Percentiles rank a stretch among this genome's conserved stretches.
Evolutionary conservation across 805 yeast species (phyloP).

Genomic region (Schizosaccharomyces octosporus): DNA sequence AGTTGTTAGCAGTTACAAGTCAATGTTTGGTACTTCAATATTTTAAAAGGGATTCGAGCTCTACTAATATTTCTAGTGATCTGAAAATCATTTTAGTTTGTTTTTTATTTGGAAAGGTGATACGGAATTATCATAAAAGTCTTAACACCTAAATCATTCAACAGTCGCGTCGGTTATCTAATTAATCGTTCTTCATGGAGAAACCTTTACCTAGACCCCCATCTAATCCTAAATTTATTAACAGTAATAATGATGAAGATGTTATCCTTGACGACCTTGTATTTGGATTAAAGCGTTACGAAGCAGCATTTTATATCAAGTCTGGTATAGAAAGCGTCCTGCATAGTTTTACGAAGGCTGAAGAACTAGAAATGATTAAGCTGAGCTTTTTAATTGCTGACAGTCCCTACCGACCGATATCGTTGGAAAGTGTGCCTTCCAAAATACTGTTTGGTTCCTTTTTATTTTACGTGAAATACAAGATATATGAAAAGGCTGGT

Average conservation of each 20-base stretch:
- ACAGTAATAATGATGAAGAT: slow-evolving; percentile 1
- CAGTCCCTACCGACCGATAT: background rate
- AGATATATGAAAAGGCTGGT: background rate
- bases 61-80: too few relatives aligned
- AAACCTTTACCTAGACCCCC: background rate
- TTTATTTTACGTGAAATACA: background rate
- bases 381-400: background rate
- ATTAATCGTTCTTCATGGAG: background rate
- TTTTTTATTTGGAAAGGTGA: too few relatives aligned
- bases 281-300: background rate
- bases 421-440: slow-evolving; percentile 2
- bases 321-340: background rate
- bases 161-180: too few relatives aligned
- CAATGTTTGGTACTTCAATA: too few relatives aligned
- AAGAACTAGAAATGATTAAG: background rate
- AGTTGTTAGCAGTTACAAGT: too few relatives aligned
- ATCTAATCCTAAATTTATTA: background rate
- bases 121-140: too few relatives aligned
- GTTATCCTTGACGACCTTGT: slow-evolving; percentile 1
- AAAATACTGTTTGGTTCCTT: slow-evolving; percentile 1
- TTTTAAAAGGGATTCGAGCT: too few relatives aligned
- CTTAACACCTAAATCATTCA: too few relatives aligned
- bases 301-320: background rate
- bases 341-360: background rate
- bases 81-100: too few relatives aligned